Percentiles rank a stretch among this genome's conserved stretches.
These are phyloP conservation scores for Geosiphon pyriformis DNA, from an alignment of 192 early-diverging fungal genomes.

Conservation along the genomic window DNA sequence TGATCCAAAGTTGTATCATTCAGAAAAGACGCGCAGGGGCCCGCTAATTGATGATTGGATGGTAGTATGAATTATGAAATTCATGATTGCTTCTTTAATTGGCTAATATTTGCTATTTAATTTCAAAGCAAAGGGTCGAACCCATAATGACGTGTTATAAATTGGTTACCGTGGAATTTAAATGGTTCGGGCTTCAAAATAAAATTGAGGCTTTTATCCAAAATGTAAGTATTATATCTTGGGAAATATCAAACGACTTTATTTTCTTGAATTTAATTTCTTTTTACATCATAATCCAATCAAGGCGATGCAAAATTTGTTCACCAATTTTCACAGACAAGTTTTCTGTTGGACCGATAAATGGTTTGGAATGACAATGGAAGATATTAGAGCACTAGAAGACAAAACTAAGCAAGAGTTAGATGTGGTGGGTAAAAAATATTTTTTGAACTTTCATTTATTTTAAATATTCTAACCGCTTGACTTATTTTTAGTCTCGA, in stretches of 20 bases:
- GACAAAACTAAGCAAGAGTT: constrained; percentile 61
- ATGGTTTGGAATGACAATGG: constrained; percentile 73
- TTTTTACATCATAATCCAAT: too few species aligned
- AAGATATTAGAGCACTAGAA: constrained; percentile 62
- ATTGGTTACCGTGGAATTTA: constrained; percentile 71
- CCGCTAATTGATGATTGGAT: constrained; percentile 58
- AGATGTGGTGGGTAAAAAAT: constrained; percentile 32
- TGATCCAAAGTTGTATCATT: constrained; percentile 60
- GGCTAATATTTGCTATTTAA: not conserved
- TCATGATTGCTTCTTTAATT: not conserved
- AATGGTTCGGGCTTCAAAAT: constrained; percentile 64
- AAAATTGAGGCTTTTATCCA: constrained; percentile 65
- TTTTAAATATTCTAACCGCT: too few species aligned
- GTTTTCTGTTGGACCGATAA: constrained; percentile 72
- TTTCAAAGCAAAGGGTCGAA: constrained; percentile 43
- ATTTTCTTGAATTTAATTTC: not conserved
- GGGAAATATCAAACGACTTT: not conserved
- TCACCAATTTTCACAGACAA: constrained; percentile 70
- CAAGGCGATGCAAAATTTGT: constrained; percentile 32
- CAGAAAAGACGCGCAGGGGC: constrained; percentile 64
- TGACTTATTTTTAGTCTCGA: too few species aligned
- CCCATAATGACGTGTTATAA: constrained; percentile 84
- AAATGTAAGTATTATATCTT: constrained; percentile 33
- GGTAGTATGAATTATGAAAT: constrained; percentile 2
- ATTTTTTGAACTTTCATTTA: too few species aligned